Percentiles rank a stretch among this genome's conserved stretches.
Evolutionary conservation across 2,329 filamentous ascomycete species (phyloP).

Genomic region (Lasiodiplodia citricola): DNA sequence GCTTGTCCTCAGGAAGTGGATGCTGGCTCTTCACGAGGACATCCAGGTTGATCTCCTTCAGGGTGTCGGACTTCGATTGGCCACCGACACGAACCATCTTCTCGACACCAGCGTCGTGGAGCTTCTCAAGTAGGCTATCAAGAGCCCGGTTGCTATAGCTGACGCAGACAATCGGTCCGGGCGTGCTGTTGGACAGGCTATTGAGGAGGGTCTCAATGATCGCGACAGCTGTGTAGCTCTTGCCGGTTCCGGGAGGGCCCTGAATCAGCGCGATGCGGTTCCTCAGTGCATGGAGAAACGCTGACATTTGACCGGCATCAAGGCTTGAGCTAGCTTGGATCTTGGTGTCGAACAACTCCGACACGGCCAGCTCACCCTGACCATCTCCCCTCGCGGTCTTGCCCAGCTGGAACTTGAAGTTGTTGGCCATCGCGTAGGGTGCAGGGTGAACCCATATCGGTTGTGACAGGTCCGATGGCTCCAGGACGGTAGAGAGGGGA

Average conservation of each 20-base stretch:
- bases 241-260: slow-evolving; percentile 74
- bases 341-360: slow-evolving; percentile 5
- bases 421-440: not conserved
- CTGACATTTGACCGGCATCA: slow-evolving; percentile 56
- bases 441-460: not conserved
- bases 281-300: slow-evolving; percentile 61
- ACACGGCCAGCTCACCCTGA: not conserved
- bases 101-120: slow-evolving; percentile 54
- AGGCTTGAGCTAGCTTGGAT: slow-evolving; percentile 43
- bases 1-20: not conserved
- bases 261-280: slow-evolving; percentile 64
- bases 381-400: slow-evolving; percentile 25
- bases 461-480: not conserved
- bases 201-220: slow-evolving; percentile 62
- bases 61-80: slow-evolving; percentile 59
- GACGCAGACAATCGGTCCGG: slow-evolving; percentile 54
- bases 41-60: slow-evolving; percentile 58
- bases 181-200: slow-evolving; percentile 37
- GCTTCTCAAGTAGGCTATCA: slow-evolving; percentile 65
- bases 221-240: slow-evolving; percentile 65
- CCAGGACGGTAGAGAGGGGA: not conserved
- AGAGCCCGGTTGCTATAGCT: slow-evolving; percentile 61
- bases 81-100: slow-evolving; percentile 68
- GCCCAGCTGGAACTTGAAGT: slow-evolving; percentile 34
- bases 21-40: not conserved